phyloP scores from a whole-genome alignment of 768 basidiomycete species.

The Tricholoma flavovirens region DNA sequence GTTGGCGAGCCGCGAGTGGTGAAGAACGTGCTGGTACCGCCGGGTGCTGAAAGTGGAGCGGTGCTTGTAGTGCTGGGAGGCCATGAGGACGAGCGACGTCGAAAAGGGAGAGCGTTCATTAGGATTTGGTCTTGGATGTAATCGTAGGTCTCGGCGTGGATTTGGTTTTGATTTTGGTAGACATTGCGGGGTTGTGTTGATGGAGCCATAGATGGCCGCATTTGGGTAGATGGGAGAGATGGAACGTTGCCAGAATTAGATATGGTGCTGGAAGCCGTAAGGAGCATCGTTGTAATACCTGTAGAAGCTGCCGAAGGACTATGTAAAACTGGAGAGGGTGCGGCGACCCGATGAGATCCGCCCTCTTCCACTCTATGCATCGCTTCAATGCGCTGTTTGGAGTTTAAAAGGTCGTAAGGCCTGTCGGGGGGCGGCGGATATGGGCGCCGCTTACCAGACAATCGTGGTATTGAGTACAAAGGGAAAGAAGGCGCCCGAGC shows the following conservation, averaged over 20 bases:
- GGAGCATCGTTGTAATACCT: background rate
- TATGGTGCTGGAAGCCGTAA: background rate
- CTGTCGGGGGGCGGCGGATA: background rate
- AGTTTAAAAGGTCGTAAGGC: background rate
- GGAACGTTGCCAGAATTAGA: background rate
- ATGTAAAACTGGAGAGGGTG: background rate
- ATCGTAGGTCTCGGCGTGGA: no score
- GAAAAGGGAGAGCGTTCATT: background rate
- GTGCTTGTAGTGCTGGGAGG: conserved; percentile 12
- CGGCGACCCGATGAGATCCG: background rate
- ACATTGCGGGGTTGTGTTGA: background rate
- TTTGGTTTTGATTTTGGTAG: background rate
- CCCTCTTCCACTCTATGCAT: background rate
- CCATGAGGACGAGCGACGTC: conserved; percentile 8
- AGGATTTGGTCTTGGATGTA: background rate
- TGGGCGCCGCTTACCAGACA: background rate
- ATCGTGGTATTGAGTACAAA: background rate
- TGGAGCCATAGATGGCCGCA: no score
- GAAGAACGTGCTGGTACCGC: no score
- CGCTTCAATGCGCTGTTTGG: background rate
- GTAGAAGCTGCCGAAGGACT: background rate
- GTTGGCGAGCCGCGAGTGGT: no score
- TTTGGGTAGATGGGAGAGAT: background rate
- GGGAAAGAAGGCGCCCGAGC: background rate
- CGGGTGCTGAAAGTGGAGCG: background rate